Evolutionary conservation across 1,284 basidiomycete species (phyloP), one percentile per base, ranked within the genome.

Genomic region (Sanguinoderma infundibulare): DNA sequence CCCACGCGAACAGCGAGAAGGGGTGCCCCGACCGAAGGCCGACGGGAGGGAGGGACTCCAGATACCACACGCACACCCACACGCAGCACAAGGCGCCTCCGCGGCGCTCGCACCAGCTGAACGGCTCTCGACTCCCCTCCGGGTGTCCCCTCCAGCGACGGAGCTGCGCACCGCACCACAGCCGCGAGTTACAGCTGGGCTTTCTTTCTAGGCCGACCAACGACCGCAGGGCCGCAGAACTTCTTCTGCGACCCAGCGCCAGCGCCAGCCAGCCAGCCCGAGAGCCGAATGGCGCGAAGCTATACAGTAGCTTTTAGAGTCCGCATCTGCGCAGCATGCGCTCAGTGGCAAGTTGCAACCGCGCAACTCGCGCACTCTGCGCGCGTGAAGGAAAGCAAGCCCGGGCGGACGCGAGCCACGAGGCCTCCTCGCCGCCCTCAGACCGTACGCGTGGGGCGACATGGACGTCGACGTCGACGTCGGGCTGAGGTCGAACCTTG

Each of bases 111-210:
- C 42, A 44, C 24, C 42, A 44, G 22, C 42, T 44, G 42, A n/a
- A 44, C 42, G 42, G 24, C 42, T 26, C 14, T 40, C n/a, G n/a
- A n/a, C n/a, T n/a, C n/a, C n/a, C n/a, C n/a, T n/a, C n/a, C n/a
- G 30, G 46, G 15, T 15, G 47, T 49, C 52, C 52, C 36, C 10
- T 10, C 28, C 17, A 42, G 26, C 38, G 7, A 5, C 24, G 24
- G 26, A 44, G 55, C 55, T 50, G 47, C 55, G 46, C 35, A 39
- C 55, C 55, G 55, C 55, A 57, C 55, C 44, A 57, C 36, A 40
- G 26, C 55, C 55, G 47, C 55, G 55, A 49, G 46, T 26, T n/a
- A n/a, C n/a, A n/a, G 42, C 42, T 26, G 42, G 17, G 24, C 42
- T n/a, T n/a, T n/a, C n/a, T n/a, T n/a, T n/a, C n/a, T 44, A 1